phyloP scores from a whole-genome alignment of 306 rosid genomes.

The Acacia confusa region DNA sequence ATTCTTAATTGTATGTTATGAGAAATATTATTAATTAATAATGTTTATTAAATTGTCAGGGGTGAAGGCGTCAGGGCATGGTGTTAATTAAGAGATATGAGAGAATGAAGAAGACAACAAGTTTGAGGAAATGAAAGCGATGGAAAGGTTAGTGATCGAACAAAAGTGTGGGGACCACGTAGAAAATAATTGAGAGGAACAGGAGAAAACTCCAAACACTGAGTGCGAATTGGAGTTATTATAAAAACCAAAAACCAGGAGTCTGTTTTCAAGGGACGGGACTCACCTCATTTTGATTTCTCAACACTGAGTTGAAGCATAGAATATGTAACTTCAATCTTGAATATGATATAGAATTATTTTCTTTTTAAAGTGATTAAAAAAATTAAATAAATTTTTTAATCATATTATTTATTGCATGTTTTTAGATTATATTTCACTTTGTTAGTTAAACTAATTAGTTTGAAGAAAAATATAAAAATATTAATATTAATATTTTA shows the following conservation, averaged over 20 bases:
- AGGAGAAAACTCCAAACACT: neutral
- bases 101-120: neutral
- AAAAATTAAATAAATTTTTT: too few species aligned
- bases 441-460: too few species aligned
- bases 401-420: too few species aligned
- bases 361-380: too few species aligned
- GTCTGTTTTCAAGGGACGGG: neutral
- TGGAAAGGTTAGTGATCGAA: neutral
- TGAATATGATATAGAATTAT: too few species aligned
- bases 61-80: neutral
- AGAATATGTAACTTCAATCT: too few species aligned
- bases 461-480: too few species aligned
- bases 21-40: neutral
- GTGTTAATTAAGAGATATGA: neutral
- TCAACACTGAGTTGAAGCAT: too few species aligned
- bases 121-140: neutral
- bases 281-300: too few species aligned
- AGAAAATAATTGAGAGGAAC: neutral
- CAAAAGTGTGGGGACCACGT: neutral
- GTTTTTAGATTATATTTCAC: too few species aligned
- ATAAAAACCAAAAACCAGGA: neutral
- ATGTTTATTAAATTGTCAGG: neutral
- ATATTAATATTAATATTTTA: too few species aligned
- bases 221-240: neutral
- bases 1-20: neutral